Evolutionary conservation across 148 eudicot species (phyloP).

Genomic region (Rhododendron mucronatum): DNA sequence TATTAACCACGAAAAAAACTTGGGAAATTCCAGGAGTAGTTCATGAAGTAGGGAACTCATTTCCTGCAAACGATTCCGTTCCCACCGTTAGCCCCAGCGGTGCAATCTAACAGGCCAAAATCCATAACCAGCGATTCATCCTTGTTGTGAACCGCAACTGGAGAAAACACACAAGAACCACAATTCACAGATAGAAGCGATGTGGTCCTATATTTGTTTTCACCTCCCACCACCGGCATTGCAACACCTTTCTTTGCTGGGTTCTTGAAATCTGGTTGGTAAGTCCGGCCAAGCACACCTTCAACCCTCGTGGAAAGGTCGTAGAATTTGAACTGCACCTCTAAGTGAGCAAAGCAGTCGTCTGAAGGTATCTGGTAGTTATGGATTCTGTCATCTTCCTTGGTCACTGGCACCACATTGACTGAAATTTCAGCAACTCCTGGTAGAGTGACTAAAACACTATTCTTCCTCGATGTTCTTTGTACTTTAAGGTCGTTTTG

Average conservation of each 20-base stretch:
- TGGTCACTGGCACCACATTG: constrained; percentile 27
- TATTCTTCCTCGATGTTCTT: constrained; percentile 25
- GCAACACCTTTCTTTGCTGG: constrained; percentile 66
- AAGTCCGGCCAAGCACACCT: constrained; percentile 67
- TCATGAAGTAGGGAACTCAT: constrained; percentile 11
- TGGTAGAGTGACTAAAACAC: constrained; percentile 14
- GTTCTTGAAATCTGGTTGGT: constrained; percentile 55
- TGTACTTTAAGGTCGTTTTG: constrained; percentile 15
- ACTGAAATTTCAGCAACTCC: constrained; percentile 20
- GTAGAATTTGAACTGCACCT: constrained; percentile 54
- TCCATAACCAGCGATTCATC: constrained; percentile 24
- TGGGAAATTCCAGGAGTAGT: background rate
- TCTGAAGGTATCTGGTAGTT: constrained; percentile 46
- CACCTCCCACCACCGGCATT: constrained; percentile 71
- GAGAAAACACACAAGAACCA: constrained; percentile 36
- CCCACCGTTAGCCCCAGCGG: constrained; percentile 28
- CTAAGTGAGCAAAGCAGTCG: constrained; percentile 63
- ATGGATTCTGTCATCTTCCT: constrained; percentile 21
- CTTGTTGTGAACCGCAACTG: constrained; percentile 19
- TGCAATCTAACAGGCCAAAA: constrained; percentile 32
- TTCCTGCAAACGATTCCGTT: constrained; percentile 49
- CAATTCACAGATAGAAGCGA: constrained; percentile 51
- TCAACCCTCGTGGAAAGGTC: constrained; percentile 40
- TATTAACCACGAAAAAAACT: background rate
- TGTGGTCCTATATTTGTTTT: constrained; percentile 48